Percentiles rank a stretch among this genome's conserved stretches.
These are phyloP conservation scores for Pyracantha coccinea DNA, from an alignment of 331 rosid genomes.

Conservation along the genomic window DNA sequence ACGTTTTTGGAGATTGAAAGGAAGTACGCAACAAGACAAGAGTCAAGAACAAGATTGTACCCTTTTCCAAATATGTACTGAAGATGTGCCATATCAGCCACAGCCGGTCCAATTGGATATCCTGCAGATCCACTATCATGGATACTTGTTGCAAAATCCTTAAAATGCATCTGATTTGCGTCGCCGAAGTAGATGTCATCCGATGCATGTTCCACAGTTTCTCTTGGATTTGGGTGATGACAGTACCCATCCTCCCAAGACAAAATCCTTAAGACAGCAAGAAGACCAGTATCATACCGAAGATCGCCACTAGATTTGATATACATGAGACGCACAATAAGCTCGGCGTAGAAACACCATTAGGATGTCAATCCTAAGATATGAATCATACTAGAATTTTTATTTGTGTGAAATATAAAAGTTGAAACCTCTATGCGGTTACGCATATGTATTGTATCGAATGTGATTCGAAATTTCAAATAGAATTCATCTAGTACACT, in stretches of 20 bases:
- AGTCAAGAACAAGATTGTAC: conserved; percentile 31
- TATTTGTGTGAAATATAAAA: background rate
- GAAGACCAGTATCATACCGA: conserved; percentile 14
- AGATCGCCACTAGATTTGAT: background rate
- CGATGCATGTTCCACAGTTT: conserved; percentile 18
- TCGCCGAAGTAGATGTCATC: conserved; percentile 25
- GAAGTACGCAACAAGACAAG: background rate
- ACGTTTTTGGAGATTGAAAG: background rate
- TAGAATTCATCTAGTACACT: background rate
- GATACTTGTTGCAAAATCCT: conserved; percentile 21
- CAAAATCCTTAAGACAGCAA: conserved; percentile 50
- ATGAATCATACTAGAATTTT: too few relatives aligned
- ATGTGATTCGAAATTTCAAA: background rate
- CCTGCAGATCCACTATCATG: conserved; percentile 24
- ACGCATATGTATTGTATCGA: background rate
- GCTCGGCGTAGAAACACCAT: background rate
- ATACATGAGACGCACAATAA: background rate
- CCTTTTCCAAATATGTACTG: conserved; percentile 74
- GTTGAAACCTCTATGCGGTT: background rate
- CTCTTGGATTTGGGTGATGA: conserved; percentile 37
- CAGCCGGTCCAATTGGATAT: conserved; percentile 35
- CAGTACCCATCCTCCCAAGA: conserved; percentile 71
- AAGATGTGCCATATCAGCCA: conserved; percentile 53
- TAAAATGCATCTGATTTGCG: conserved; percentile 19
- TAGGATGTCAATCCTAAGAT: background rate